Evolutionary conservation across 2,329 filamentous ascomycete genomes (phyloP).

Genomic region (Coniochaeta sp.): DNA sequence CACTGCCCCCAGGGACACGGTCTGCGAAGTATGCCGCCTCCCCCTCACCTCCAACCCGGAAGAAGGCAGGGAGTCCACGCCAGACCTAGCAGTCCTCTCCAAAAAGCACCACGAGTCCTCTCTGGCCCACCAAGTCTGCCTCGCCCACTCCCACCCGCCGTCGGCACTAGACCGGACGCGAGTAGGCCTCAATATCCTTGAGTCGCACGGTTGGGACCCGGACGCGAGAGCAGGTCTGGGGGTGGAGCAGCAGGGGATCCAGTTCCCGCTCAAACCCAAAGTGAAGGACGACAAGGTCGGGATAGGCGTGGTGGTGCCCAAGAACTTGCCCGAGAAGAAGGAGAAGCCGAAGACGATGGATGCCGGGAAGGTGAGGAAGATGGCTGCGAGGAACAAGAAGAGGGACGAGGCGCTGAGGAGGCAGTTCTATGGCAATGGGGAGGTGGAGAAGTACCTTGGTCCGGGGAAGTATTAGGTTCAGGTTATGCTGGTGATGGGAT

Average conservation of each 20-base stretch:
- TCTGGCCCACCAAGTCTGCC: constrained; percentile 64
- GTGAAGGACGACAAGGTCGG: constrained; percentile 71
- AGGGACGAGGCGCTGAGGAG: constrained; percentile 57
- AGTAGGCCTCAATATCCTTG: constrained; percentile 62
- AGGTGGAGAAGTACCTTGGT: constrained; percentile 68
- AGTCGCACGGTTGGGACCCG: constrained; percentile 66
- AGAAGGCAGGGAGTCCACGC: constrained; percentile 12
- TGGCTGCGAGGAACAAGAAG: constrained; percentile 54
- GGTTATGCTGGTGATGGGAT: too few relatives aligned
- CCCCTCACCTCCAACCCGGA: constrained; percentile 28
- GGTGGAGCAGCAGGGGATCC: constrained; percentile 61
- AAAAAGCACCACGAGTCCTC: constrained; percentile 46
- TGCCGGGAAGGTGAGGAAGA: constrained; percentile 62
- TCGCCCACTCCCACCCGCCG: constrained; percentile 64
- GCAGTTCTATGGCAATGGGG: constrained; percentile 68
- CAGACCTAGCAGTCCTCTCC: constrained; percentile 13
- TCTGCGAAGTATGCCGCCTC: constrained; percentile 56
- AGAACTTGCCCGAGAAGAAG: constrained; percentile 30
- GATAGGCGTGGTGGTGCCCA: constrained; percentile 49
- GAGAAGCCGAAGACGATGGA: constrained; percentile 48
- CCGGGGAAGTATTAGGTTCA: too few relatives aligned
- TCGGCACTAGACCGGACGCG: constrained; percentile 63
- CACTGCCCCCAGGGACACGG: constrained; percentile 11
- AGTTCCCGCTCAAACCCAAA: constrained; percentile 66
- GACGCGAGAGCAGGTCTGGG: constrained; percentile 69